Evolutionary conservation across 176 grass and related monocot genomes (phyloP).

Genomic region (Triticum dicoccoides): DNA sequence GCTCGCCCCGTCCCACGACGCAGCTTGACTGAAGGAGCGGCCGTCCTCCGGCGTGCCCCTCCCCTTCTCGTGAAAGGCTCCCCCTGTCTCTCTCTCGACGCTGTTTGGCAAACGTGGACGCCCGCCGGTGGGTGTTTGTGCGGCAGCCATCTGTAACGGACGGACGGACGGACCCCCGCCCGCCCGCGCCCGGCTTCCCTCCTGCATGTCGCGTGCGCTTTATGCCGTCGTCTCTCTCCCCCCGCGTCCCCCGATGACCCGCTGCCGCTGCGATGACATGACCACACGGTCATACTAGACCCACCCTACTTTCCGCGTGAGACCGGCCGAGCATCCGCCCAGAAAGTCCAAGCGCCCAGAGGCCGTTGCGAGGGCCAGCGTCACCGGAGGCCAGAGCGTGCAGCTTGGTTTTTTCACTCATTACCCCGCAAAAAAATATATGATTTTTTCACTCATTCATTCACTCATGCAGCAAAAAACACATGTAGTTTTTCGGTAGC

Average conservation of each 20-base stretch:
- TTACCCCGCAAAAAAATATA: no score
- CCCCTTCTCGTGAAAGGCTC: not conserved
- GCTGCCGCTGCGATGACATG: not conserved
- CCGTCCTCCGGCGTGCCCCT: no score
- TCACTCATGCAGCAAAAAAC: not conserved
- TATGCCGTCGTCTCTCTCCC: not conserved
- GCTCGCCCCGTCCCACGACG: not conserved
- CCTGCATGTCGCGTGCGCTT: not conserved
- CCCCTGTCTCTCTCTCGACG: not conserved
- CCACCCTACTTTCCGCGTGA: constrained; percentile 2
- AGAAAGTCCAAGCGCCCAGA: not conserved
- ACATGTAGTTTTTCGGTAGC: no score
- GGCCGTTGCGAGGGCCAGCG: not conserved
- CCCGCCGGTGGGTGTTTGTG: not conserved
- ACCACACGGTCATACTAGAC: not conserved
- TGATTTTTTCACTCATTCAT: not conserved
- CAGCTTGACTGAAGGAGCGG: no score
- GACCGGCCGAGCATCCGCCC: not conserved
- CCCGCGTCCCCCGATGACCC: not conserved
- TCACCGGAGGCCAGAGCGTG: not conserved
- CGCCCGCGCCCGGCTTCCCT: not conserved
- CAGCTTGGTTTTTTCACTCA: not conserved
- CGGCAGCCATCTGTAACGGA: not conserved
- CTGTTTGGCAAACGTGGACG: not conserved
- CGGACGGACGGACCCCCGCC: not conserved